Evolutionary conservation across 2,329 filamentous ascomycete species (phyloP), one percentile per base, ranked within the genome.

Genomic region (Calonectria pauciramosa): DNA sequence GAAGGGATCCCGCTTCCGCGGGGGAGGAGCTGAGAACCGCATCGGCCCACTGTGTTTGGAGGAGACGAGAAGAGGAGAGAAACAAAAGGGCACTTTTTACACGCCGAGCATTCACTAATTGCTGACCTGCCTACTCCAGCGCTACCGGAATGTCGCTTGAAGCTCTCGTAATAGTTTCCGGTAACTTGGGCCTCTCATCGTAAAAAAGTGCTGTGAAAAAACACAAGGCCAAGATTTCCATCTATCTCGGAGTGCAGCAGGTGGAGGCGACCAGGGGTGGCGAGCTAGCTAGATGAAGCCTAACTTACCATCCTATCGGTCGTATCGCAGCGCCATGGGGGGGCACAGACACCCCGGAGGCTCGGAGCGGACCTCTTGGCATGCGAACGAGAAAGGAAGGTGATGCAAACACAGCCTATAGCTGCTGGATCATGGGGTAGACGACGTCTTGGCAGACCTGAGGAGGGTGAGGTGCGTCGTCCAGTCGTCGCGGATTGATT

Each of bases 311-410:
- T 63, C 14, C 34, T 63, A 63, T 63, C 56, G 56, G 56, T 63
- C 34, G 13, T 63, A 63, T 63, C 56, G 34, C 23, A 63, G 18
- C n/a, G 36, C 34, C 41, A 44, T 44, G 18, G n/a, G 36, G 56
- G 36, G 56, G 56, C 56, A 63, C 56, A 63, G 56, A 63, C 34
- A 63, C 56, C 34, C 56, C 56, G 56, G 56, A 63, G 56, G 56
- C 56, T 36, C 34, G 56, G 56, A 63, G n/a, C 23, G 56, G 10
- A 52, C 23, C n/a, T 47, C 65, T 72, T 72, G 65, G 70, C 70
- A 52, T 13, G 11, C 13, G 20, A 20, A 60, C 65, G 20, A 64
- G 65, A 60, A 64, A 68, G 70, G 70, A 72, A 72, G 70, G 70
- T 72, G 34, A 64, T 38, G 54, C 34, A 54, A n/a, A 32, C 44